Conservation (phyloP, 2,329 filamentous ascomycete genomes). For the Pseudocercospora fuligena region DNA sequence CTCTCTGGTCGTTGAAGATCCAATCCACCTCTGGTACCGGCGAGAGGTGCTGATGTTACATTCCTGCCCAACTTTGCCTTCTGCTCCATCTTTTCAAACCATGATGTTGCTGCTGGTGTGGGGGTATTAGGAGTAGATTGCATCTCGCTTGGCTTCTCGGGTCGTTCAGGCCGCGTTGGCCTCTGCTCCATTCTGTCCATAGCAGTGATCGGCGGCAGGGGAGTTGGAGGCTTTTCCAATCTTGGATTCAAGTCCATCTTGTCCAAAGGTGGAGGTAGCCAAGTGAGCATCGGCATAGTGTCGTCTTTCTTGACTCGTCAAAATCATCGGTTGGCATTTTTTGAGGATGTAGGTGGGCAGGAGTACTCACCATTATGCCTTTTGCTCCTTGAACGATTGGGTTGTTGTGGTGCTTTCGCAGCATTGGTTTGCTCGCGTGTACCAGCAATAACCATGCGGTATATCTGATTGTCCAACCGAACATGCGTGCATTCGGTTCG, state of each 20-base stretch:
- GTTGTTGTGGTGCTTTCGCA: background rate
- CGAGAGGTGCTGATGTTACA: background rate
- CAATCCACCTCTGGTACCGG: background rate
- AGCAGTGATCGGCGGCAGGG: conserved; percentile 7
- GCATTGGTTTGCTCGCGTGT: conserved; percentile 5
- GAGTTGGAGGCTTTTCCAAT: conserved; percentile 1
- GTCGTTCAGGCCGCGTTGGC: conserved; percentile 2
- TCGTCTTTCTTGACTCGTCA: background rate
- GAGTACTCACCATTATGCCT: conserved; percentile 1
- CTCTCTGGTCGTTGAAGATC: background rate
- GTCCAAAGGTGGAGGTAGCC: conserved; percentile 6
- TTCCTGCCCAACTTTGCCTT: conserved; percentile 1
- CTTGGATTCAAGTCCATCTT: conserved; percentile 6
- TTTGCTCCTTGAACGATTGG: background rate
- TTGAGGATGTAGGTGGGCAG: background rate
- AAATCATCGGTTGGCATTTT: no score
- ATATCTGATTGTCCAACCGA: background rate
- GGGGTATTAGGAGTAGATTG: conserved; percentile 7
- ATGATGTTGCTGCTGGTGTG: conserved; percentile 2
- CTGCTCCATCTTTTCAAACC: conserved; percentile 6
- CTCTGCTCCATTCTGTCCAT: conserved; percentile 2
- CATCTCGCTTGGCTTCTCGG: conserved; percentile 4
- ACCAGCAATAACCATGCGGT: background rate
- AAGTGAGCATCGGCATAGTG: conserved; percentile 6
- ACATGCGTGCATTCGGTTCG: background rate